These are phyloP conservation scores for Aphanomyces stellatus DNA, from an alignment of 352 stramenopile species.

Conservation along the genomic window DNA sequence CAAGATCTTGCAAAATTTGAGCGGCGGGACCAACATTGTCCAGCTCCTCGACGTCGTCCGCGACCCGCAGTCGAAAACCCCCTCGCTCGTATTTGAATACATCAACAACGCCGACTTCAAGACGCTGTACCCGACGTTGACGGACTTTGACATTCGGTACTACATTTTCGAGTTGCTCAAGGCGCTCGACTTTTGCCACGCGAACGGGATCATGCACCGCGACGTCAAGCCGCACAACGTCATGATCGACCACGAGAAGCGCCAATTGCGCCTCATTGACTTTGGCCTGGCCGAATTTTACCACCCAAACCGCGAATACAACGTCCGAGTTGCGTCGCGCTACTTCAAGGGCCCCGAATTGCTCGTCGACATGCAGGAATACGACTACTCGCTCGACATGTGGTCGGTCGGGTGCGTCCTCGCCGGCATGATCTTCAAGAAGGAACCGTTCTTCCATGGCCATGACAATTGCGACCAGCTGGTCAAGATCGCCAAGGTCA, in stretches of 20 bases:
- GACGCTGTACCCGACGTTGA: constrained; percentile 97
- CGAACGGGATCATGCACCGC: constrained; percentile 99
- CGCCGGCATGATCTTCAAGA: constrained; percentile 99
- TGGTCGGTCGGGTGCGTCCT: constrained; percentile 99
- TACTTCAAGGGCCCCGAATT: constrained; percentile 99
- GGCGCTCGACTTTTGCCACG: constrained; percentile 98
- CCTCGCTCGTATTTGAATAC: constrained; percentile 97
- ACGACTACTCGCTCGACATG: constrained; percentile 99
- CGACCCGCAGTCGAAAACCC: constrained; percentile 98
- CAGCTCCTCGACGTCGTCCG: constrained; percentile 98
- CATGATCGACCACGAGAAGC: constrained; percentile 99
- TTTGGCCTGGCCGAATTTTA: constrained; percentile 99
- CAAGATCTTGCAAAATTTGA: constrained; percentile 99
- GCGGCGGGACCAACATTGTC: constrained; percentile 97
- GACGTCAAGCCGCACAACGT: constrained; percentile 99
- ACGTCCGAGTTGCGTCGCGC: constrained; percentile 97
- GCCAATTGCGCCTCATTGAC: constrained; percentile 97
- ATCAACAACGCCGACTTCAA: constrained; percentile 99
- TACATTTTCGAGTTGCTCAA: constrained; percentile 97
- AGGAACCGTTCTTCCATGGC: constrained; percentile 99
- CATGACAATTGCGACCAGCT: constrained; percentile 99
- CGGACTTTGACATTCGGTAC: constrained; percentile 98
- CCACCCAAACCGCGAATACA: constrained; percentile 97
- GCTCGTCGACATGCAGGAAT: constrained; percentile 98
- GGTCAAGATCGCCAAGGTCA: constrained; percentile 97